Evolutionary conservation across 2,329 filamentous ascomycete genomes (phyloP), one percentile per base, ranked within the genome.

Genomic region (Passalora sequoiae): DNA sequence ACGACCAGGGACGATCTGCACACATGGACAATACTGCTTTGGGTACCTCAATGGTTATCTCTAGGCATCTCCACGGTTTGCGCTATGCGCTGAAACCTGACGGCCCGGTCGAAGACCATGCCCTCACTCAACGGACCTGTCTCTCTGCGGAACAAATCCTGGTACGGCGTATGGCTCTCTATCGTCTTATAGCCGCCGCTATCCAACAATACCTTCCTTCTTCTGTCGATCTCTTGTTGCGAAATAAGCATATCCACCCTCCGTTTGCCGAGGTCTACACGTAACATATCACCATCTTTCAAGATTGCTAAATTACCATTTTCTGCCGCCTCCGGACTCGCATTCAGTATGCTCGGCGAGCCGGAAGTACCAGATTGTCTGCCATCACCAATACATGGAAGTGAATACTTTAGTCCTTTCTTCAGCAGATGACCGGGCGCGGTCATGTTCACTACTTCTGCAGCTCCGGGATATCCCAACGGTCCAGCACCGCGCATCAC

Each of bases 301-400:
- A 77, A 57, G 15, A 77, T 63, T 3, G 71, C 73, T 15, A 77
- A 62, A 40, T 77, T 77, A 1, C 75, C 74, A 6, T 73, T 74
- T 7, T 70, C 71, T 1, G 74, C 73, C 9, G 75, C 74, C 57
- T 78, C 75, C 6, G 75, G 74, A 32, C 69, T 74, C 1, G 73
- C 74, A 47, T 77, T 76, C n/a, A 77, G 59, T 38, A 78, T 77
- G 0, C 72, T 75, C 1, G 74, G 75, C 3, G 70, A 74, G 0
- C 70, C 73, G 3, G 74, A 77, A 2, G 75, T 78, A 22, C 75
- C 74, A 6, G 72, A 76, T 54, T 77, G 75, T 35, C 75, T 62
- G 1, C 74, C 75, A 52, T 78, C 74, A 5, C 75, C 75, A 45
- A 78, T 60, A 68, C 36, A 77, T 58, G 33, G 71, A 63, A 49